phyloP scores from a whole-genome alignment of 2,329 filamentous ascomycete species.

The Ceratocystis alfenasii region DNA sequence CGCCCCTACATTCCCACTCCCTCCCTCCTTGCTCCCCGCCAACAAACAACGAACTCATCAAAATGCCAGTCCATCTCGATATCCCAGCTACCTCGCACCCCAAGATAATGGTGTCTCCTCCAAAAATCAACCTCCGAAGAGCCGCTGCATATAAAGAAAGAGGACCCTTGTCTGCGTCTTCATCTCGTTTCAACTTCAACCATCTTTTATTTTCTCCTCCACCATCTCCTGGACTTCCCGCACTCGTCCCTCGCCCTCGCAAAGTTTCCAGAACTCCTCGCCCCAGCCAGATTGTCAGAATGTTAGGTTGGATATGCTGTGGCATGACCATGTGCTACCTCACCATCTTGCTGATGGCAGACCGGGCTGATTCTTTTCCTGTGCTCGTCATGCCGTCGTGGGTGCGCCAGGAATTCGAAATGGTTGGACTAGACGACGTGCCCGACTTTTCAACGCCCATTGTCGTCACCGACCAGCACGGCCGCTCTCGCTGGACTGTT shows the following conservation, averaged over 20 bases:
- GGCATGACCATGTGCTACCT: conserved; percentile 43
- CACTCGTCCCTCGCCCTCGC: conserved; percentile 52
- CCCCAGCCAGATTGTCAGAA: conserved; percentile 46
- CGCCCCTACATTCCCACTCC: neutral
- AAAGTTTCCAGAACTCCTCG: conserved; percentile 47
- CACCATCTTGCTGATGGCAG: conserved; percentile 26
- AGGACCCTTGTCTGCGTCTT: conserved; percentile 47
- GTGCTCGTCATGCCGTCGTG: conserved; percentile 23
- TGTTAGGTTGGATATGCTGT: conserved; percentile 42
- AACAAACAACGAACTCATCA: conserved; percentile 17
- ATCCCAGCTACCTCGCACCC: conserved; percentile 35
- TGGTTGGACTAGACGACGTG: conserved; percentile 53
- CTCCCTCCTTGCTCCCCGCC: conserved; percentile 6
- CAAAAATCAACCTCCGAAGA: conserved; percentile 47
- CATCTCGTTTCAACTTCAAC: conserved; percentile 53
- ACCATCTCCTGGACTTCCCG: conserved; percentile 59
- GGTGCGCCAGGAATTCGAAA: conserved; percentile 45
- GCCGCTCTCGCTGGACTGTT: conserved; percentile 64
- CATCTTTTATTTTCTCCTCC: conserved; percentile 55
- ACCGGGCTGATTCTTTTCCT: conserved; percentile 26
- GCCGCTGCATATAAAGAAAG: conserved; percentile 48
- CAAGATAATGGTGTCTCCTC: conserved; percentile 43
- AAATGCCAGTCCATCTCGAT: conserved; percentile 39
- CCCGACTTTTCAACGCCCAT: conserved; percentile 63
- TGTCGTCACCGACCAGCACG: conserved; percentile 52